phyloP scores from a whole-genome alignment of 768 basidiomycete genomes.

The Russula olivacea region DNA sequence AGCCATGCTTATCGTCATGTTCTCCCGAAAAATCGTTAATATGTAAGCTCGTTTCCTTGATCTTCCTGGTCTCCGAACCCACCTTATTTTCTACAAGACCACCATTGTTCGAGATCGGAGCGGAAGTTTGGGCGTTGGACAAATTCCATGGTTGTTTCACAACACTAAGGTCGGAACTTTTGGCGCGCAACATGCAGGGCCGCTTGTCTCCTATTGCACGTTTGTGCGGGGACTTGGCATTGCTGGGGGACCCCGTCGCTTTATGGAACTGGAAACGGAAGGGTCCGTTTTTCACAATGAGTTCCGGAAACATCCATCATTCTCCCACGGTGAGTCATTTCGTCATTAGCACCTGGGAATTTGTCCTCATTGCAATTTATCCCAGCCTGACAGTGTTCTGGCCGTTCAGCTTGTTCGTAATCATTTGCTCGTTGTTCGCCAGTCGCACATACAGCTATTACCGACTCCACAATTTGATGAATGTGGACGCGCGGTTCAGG shows the following conservation, averaged over 20 bases:
- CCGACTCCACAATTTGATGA: conserved; percentile 24
- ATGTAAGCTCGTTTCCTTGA: neutral
- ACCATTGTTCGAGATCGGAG: conserved; percentile 10
- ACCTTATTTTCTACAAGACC: neutral
- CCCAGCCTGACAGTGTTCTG: conserved; percentile 27
- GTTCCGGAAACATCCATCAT: conserved; percentile 14
- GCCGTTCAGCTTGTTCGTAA: conserved; percentile 30
- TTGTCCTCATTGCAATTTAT: neutral
- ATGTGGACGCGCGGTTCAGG: conserved; percentile 11
- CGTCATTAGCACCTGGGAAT: neutral
- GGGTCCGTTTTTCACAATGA: conserved; percentile 19
- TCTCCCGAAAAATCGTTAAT: neutral
- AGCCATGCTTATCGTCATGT: conserved; percentile 27
- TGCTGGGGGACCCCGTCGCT: conserved; percentile 23
- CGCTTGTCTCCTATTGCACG: conserved; percentile 16
- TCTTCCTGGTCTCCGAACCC: neutral
- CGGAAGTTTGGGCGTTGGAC: conserved; percentile 30
- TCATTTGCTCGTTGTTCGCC: conserved; percentile 30
- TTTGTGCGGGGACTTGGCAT: conserved; percentile 21
- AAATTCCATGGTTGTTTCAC: conserved; percentile 32
- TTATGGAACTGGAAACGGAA: conserved; percentile 24
- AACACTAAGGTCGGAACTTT: conserved; percentile 6
- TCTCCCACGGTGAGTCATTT: conserved; percentile 23
- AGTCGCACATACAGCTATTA: conserved; percentile 28
- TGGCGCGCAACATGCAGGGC: conserved; percentile 6